Conservation (phyloP, 208 protist species). For the Leishmania amazonensis region DNA sequence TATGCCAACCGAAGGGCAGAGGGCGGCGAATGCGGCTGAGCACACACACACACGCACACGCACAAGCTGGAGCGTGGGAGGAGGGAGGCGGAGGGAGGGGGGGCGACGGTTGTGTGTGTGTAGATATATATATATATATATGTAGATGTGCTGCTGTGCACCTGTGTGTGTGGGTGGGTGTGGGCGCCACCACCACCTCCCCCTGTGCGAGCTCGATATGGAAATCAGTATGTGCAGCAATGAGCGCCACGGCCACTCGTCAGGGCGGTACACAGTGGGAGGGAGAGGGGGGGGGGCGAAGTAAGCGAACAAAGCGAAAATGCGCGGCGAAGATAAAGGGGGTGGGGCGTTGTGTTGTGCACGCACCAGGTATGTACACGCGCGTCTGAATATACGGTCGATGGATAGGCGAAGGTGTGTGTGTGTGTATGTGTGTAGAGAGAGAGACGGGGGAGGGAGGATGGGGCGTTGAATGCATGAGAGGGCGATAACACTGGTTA, state of each 20-base stretch:
- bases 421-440: neutral
- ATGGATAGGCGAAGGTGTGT: neutral
- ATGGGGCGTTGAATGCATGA: neutral
- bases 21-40: neutral
- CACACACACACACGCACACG: neutral
- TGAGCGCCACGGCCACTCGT: neutral
- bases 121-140: neutral
- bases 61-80: neutral
- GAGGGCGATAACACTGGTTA: neutral
- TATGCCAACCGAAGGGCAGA: neutral
- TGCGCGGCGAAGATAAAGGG: too few relatives aligned
- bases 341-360: too few relatives aligned
- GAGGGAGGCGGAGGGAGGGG: too few relatives aligned
- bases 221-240: neutral
- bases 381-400: neutral
- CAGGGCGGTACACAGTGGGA: neutral
- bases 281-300: neutral
- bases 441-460: neutral
- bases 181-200: neutral
- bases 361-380: neutral
- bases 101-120: neutral
- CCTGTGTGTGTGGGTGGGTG: neutral
- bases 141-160: neutral
- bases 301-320: neutral
- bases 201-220: neutral